Conservation (phyloP, 768 basidiomycete genomes). For the Brasilioporus rufonigricans region DNA sequence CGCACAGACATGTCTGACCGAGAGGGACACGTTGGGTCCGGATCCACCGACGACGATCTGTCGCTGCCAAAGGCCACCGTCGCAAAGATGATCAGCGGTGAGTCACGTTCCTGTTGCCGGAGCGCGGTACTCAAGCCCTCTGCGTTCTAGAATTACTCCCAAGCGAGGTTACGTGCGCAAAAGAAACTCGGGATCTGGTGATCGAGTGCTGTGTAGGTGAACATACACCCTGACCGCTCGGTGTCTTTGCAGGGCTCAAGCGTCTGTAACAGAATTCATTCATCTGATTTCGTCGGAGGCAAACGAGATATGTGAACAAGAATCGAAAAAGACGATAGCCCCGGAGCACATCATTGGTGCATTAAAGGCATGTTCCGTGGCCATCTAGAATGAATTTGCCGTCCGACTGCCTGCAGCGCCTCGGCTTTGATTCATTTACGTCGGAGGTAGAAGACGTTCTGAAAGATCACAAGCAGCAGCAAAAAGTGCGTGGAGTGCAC, state of each 20-base stretch:
- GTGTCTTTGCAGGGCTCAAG: conserved; percentile 15
- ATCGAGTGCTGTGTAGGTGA: conserved; percentile 99
- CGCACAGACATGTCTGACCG: conserved; percentile 71
- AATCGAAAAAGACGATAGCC: conserved; percentile 98
- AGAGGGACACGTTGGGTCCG: conserved; percentile 69
- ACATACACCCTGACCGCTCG: conserved; percentile 32
- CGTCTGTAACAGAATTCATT: conserved; percentile 76
- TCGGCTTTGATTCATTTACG: conserved; percentile 92
- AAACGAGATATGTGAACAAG: conserved; percentile 96
- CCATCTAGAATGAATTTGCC: neutral
- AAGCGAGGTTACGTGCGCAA: conserved; percentile 82
- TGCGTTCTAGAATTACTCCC: conserved; percentile 75
- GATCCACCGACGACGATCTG: conserved; percentile 84
- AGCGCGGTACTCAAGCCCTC: conserved; percentile 6
- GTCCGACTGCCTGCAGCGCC: conserved; percentile 49
- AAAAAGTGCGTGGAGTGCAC: conserved; percentile 60
- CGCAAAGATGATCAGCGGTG: conserved; percentile 93
- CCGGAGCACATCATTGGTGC: conserved; percentile 96
- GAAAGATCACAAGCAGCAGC: conserved; percentile 94
- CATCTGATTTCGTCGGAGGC: conserved; percentile 96
- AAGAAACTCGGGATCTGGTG: conserved; percentile 95
- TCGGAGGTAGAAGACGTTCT: conserved; percentile 89
- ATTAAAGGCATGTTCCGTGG: conserved; percentile 60
- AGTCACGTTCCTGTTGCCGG: conserved; percentile 2
- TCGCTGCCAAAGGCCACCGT: conserved; percentile 97